A percentile compares a stretch with the other conserved stretches of the same genome.
These are phyloP conservation scores for Ceratobasidium sp. DNA, from an alignment of 1,284 basidiomycete genomes.

Conservation along the genomic window DNA sequence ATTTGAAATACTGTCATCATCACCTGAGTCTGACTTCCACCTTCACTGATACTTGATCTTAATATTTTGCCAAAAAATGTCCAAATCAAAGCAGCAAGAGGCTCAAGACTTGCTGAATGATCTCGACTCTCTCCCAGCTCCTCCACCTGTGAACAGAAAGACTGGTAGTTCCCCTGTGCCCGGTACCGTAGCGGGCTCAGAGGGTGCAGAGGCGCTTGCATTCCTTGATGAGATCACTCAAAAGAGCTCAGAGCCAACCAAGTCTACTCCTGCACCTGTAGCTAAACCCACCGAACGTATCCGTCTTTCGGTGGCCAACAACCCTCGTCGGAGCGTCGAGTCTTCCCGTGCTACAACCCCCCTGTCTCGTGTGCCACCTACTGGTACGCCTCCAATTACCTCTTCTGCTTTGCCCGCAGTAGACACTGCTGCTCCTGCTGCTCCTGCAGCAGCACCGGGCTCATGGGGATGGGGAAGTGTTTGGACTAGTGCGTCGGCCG, in stretches of 20 bases:
- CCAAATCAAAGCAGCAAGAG: constrained; percentile 86
- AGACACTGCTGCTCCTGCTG: constrained; percentile 35
- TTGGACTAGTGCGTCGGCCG: constrained; percentile 86
- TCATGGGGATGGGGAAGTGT: constrained; percentile 81
- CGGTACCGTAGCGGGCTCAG: constrained; percentile 60
- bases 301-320: constrained; percentile 52
- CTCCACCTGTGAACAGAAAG: constrained; percentile 46
- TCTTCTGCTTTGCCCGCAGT: constrained; percentile 50
- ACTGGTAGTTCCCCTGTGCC: constrained; percentile 44
- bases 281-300: constrained; percentile 77
- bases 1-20: constrained; percentile 13
- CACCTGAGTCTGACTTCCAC: background rate
- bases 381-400: constrained; percentile 45
- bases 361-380: constrained; percentile 38
- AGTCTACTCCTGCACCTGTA: constrained; percentile 64
- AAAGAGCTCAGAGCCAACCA: constrained; percentile 81
- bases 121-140: constrained; percentile 76
- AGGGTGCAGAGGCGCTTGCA: constrained; percentile 83
- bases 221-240: constrained; percentile 95
- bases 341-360: constrained; percentile 46
- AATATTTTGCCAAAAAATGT: background rate
- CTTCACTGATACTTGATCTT: background rate
- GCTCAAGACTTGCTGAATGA: constrained; percentile 90
- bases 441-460: constrained; percentile 60
- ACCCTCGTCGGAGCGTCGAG: constrained; percentile 56